Evolutionary conservation across 2,329 filamentous ascomycete genomes (phyloP).

Genomic region (Arthrinium puccinioides): DNA sequence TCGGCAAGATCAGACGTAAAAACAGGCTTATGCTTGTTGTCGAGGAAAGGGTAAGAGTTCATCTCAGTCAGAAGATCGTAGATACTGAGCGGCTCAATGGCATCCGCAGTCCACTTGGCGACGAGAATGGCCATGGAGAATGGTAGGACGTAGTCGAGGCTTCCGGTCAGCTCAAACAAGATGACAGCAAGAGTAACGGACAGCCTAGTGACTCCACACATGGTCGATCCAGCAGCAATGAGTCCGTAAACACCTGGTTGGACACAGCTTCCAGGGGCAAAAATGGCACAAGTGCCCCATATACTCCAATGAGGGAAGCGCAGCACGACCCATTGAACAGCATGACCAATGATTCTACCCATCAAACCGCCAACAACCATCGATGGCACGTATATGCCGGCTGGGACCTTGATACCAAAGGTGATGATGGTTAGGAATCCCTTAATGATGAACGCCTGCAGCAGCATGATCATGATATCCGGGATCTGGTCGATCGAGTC

Average conservation of each 20-base stretch:
- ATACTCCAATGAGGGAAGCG: slow-evolving; percentile 63
- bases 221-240: slow-evolving; percentile 89
- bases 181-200: slow-evolving; percentile 94
- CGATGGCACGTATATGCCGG: slow-evolving; percentile 94
- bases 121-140: slow-evolving; percentile 90
- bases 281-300: slow-evolving; percentile 66
- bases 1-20: slow-evolving; percentile 86
- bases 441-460: slow-evolving; percentile 82
- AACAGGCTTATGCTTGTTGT: slow-evolving; percentile 87
- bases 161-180: slow-evolving; percentile 90
- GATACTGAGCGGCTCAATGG: slow-evolving; percentile 87
- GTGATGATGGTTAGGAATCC: slow-evolving; percentile 81
- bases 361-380: slow-evolving; percentile 97
- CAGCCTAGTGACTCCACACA: slow-evolving; percentile 93
- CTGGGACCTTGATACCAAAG: slow-evolving; percentile 94
- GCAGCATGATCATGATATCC: slow-evolving; percentile 61
- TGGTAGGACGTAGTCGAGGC: slow-evolving; percentile 87
- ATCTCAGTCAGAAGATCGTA: slow-evolving; percentile 94
- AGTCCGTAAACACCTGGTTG: slow-evolving; percentile 96
- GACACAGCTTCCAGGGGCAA: slow-evolving; percentile 73
- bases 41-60: slow-evolving; percentile 96
- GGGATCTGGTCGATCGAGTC: slow-evolving; percentile 67
- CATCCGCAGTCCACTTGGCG: slow-evolving; percentile 97
- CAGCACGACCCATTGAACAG: slow-evolving; percentile 74
- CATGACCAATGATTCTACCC: slow-evolving; percentile 80